These are phyloP conservation scores for Cornus suecica DNA, from an alignment of 148 eudicot species.

Conservation along the genomic window DNA sequence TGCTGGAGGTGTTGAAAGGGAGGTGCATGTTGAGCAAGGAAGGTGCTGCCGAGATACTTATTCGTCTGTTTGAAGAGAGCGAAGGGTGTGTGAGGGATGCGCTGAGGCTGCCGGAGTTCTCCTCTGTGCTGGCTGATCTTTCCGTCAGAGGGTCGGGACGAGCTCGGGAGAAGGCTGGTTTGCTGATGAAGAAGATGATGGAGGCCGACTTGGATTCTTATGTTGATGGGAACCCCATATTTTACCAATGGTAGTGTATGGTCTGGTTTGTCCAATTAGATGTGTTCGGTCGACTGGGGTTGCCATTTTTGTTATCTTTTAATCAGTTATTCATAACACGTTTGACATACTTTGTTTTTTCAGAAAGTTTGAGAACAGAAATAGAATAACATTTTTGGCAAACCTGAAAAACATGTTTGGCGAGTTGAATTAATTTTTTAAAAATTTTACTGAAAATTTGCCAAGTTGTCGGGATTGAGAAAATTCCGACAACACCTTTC, in stretches of 20 bases:
- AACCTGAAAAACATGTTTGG: too few relatives aligned
- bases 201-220: slow-evolving; percentile 12
- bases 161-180: slow-evolving; percentile 38
- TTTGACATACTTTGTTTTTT: too few relatives aligned
- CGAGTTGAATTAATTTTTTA: too few relatives aligned
- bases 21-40: slow-evolving; percentile 45
- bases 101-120: slow-evolving; percentile 31
- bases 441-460: too few relatives aligned
- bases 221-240: slow-evolving; percentile 3
- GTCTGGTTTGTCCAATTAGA: too few relatives aligned
- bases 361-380: too few relatives aligned
- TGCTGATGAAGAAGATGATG: slow-evolving; percentile 33
- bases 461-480: too few relatives aligned
- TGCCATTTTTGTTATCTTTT: too few relatives aligned
- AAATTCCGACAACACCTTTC: too few relatives aligned
- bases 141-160: slow-evolving; percentile 39
- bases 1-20: slow-evolving; percentile 35
- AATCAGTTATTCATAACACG: too few relatives aligned
- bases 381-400: too few relatives aligned
- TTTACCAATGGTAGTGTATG: slow-evolving; percentile 13
- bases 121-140: slow-evolving; percentile 37
- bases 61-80: slow-evolving; percentile 40
- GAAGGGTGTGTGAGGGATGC: slow-evolving; percentile 38
- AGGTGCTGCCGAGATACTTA: slow-evolving; percentile 37
- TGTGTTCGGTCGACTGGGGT: too few relatives aligned